phyloP scores from a whole-genome alignment of 345 rosid species.

The Gossypium raimondii region DNA sequence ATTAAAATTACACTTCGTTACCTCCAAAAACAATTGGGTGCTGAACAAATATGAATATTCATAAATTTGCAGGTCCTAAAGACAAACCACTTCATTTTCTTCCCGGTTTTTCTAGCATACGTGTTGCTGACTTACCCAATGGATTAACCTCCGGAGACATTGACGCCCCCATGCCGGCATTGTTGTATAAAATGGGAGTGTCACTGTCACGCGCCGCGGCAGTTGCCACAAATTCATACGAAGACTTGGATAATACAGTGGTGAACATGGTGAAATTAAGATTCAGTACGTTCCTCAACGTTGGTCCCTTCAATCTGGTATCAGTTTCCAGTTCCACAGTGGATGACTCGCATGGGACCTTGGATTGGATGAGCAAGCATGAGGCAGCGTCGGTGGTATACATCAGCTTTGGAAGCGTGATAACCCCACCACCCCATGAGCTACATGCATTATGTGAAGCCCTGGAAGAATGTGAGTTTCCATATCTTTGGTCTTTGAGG shows the following conservation, averaged over 20 bases:
- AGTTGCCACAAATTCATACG: slow-evolving; percentile 36
- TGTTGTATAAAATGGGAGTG: slow-evolving; percentile 39
- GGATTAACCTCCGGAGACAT: slow-evolving; percentile 19
- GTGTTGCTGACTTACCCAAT: slow-evolving; percentile 27
- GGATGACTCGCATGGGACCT: slow-evolving; percentile 38
- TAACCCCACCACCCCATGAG: slow-evolving; percentile 41
- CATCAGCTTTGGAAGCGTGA: slow-evolving; percentile 59
- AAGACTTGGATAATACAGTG: slow-evolving; percentile 33
- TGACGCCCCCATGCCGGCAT: slow-evolving; percentile 16
- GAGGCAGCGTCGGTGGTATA: slow-evolving; percentile 43
- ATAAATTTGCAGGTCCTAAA: slow-evolving; percentile 21
- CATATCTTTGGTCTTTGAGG: slow-evolving; percentile 67
- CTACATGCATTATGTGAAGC: slow-evolving; percentile 45
- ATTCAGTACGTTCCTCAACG: slow-evolving; percentile 29
- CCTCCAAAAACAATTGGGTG: background rate
- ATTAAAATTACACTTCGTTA: no score
- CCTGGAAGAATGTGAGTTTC: slow-evolving; percentile 28
- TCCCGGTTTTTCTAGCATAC: slow-evolving; percentile 33
- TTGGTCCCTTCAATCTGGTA: slow-evolving; percentile 38
- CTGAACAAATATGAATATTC: background rate
- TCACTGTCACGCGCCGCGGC: slow-evolving; percentile 36
- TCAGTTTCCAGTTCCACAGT: slow-evolving; percentile 6
- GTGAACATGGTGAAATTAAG: slow-evolving; percentile 27
- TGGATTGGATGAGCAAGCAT: slow-evolving; percentile 48
- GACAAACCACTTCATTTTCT: slow-evolving; percentile 34